phyloP scores from a whole-genome alignment of 1,284 basidiomycete genomes.

The Heterobasidion parviporum region DNA sequence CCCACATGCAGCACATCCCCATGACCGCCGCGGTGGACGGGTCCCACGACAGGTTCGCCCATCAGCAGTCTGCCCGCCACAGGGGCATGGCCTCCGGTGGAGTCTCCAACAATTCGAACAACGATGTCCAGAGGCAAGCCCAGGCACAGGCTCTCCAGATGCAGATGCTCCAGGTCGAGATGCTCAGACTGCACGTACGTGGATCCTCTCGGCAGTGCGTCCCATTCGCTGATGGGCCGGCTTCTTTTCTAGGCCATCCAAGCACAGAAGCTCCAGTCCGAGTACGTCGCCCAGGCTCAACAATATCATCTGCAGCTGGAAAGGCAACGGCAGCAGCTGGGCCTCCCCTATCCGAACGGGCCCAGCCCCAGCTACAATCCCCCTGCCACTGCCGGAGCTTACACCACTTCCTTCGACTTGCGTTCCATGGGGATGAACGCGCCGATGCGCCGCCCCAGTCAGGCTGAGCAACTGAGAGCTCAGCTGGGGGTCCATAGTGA shows the following conservation, averaged over 20 bases:
- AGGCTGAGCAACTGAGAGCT: slow-evolving; percentile 53
- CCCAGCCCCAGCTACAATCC: slow-evolving; percentile 22
- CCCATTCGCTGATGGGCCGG: slow-evolving; percentile 3
- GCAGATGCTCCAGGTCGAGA: slow-evolving; percentile 77
- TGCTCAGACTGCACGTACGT: slow-evolving; percentile 68
- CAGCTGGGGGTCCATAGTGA: slow-evolving; percentile 50
- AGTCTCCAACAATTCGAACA: slow-evolving; percentile 37
- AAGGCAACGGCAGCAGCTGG: background rate
- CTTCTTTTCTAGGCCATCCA: slow-evolving; percentile 33
- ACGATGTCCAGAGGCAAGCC: slow-evolving; percentile 27
- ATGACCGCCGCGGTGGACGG: slow-evolving; percentile 67
- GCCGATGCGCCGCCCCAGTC: slow-evolving; percentile 55
- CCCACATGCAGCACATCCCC: slow-evolving; percentile 33
- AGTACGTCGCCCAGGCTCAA: slow-evolving; percentile 41
- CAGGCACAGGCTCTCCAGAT: slow-evolving; percentile 57
- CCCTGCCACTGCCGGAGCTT: slow-evolving; percentile 66
- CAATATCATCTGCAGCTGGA: slow-evolving; percentile 13
- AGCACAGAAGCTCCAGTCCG: slow-evolving; percentile 53
- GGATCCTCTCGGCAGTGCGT: slow-evolving; percentile 7
- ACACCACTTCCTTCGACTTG: slow-evolving; percentile 53
- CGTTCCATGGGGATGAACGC: slow-evolving; percentile 40
- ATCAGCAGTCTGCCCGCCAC: slow-evolving; percentile 42
- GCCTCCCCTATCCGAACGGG: no score
- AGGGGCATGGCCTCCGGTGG: slow-evolving; percentile 26
- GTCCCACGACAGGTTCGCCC: slow-evolving; percentile 51